Evolutionary conservation across 306 rosid species (phyloP).

Genomic region (Hippophae tibetana): DNA sequence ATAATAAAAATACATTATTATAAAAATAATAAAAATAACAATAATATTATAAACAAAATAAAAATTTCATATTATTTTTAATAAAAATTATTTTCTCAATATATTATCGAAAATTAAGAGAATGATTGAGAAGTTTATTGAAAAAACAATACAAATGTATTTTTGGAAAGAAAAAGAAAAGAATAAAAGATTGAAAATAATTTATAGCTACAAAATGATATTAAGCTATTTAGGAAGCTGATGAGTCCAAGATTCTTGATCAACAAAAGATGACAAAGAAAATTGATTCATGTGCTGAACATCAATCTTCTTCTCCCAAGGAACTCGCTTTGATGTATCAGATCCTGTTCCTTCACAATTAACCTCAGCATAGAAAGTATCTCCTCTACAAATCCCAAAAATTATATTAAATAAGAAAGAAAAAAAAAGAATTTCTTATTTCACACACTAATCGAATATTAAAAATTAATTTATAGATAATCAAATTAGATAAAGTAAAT

Average conservation of each 20-base stretch:
- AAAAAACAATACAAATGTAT: too few species aligned
- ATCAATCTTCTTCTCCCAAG: constrained; percentile 21
- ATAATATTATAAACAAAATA: too few species aligned
- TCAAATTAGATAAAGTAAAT: neutral
- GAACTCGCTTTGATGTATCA: constrained; percentile 12
- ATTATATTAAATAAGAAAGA: neutral
- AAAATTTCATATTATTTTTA: too few species aligned
- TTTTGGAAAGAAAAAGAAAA: too few species aligned
- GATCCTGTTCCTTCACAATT: constrained; percentile 26
- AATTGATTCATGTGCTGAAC: neutral
- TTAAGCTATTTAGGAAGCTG: neutral
- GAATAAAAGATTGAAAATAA: too few species aligned
- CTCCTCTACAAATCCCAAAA: neutral
- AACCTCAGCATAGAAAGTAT: constrained; percentile 18
- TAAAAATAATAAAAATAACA: too few species aligned
- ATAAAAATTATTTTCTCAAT: too few species aligned
- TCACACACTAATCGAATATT: neutral
- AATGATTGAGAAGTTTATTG: too few species aligned
- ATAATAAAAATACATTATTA: too few species aligned
- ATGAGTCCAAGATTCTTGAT: constrained; percentile 28
- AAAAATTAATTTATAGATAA: neutral
- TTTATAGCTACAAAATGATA: too few species aligned
- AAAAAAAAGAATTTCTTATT: neutral
- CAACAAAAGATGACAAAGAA: constrained; percentile 20
- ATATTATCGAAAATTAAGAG: too few species aligned